Evolutionary conservation across 148 eudicot genomes (phyloP).

Genomic region (Rhododendron henanense): DNA sequence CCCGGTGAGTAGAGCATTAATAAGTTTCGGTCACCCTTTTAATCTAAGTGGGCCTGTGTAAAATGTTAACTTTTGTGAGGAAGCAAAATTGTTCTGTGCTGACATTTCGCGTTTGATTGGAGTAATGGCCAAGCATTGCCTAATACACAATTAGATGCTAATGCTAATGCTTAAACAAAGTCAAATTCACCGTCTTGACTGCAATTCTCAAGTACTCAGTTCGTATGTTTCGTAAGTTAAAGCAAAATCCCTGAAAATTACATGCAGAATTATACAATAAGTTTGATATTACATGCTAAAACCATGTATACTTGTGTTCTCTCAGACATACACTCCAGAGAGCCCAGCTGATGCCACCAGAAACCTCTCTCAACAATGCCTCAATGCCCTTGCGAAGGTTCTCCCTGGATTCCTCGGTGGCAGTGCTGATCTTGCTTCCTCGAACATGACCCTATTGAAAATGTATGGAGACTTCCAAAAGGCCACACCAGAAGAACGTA

Average conservation of each 20-base stretch:
- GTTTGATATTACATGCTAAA: neutral
- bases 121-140: neutral
- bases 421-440: slow-evolving; percentile 98
- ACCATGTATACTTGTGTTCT: slow-evolving; percentile 1
- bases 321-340: slow-evolving; percentile 89
- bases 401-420: slow-evolving; percentile 94
- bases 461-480: slow-evolving; percentile 95
- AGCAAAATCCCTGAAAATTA: neutral
- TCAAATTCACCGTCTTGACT: neutral
- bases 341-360: slow-evolving; percentile 90
- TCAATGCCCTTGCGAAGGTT: slow-evolving; percentile 81
- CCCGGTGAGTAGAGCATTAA: slow-evolving; percentile 58
- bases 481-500: slow-evolving; percentile 88
- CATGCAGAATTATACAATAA: neutral
- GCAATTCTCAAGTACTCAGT: neutral
- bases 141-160: neutral
- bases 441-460: slow-evolving; percentile 94
- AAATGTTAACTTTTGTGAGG: neutral
- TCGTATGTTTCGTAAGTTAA: neutral
- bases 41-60: neutral
- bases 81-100: neutral
- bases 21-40: neutral
- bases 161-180: neutral
- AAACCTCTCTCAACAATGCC: slow-evolving; percentile 77
- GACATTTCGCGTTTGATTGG: neutral